Percentiles rank a stretch among this genome's conserved stretches.
Conservation (phyloP, 768 basidiomycete genomes). For the Cyclocybe cylindracea region DNA sequence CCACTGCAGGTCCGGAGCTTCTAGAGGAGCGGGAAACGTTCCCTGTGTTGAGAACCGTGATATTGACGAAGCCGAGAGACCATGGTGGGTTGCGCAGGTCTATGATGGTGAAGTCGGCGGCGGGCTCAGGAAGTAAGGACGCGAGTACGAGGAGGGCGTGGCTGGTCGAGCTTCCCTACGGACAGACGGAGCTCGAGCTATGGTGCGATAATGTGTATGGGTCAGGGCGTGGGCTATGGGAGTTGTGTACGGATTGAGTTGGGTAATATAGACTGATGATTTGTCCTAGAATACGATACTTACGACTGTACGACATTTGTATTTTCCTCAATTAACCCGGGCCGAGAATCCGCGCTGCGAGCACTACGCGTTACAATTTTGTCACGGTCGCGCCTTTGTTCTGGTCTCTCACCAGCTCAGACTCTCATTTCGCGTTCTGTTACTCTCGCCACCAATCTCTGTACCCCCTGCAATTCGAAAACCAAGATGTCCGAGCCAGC, state of each 20-base stretch:
- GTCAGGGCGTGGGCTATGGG: conserved; percentile 29
- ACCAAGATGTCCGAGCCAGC: too few relatives aligned
- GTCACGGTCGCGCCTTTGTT: too few relatives aligned
- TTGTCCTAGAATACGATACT: not conserved
- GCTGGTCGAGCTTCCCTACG: conserved; percentile 25
- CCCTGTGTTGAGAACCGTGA: conserved; percentile 30
- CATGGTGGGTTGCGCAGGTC: conserved; percentile 21
- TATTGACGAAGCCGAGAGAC: conserved; percentile 27
- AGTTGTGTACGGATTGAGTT: conserved; percentile 18
- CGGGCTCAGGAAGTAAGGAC: too few relatives aligned
- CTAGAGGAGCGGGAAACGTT: conserved; percentile 20
- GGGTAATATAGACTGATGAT: too few relatives aligned
- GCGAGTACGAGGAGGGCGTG: conserved; percentile 13
- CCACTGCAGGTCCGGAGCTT: conserved; percentile 15
- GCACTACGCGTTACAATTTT: too few relatives aligned
- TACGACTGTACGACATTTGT: conserved; percentile 2
- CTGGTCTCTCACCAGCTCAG: too few relatives aligned
- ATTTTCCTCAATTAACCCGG: not conserved
- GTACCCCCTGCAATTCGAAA: too few relatives aligned
- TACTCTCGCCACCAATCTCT: too few relatives aligned
- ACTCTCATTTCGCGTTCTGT: too few relatives aligned
- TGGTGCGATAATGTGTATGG: conserved; percentile 35
- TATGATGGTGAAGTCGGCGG: conserved; percentile 14
- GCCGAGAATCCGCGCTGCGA: too few relatives aligned
- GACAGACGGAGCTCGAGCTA: conserved; percentile 33